Evolutionary conservation across 2,329 filamentous ascomycete species (phyloP), one percentile per base, ranked within the genome.

Genomic region (Ampelomyces quisqualis): DNA sequence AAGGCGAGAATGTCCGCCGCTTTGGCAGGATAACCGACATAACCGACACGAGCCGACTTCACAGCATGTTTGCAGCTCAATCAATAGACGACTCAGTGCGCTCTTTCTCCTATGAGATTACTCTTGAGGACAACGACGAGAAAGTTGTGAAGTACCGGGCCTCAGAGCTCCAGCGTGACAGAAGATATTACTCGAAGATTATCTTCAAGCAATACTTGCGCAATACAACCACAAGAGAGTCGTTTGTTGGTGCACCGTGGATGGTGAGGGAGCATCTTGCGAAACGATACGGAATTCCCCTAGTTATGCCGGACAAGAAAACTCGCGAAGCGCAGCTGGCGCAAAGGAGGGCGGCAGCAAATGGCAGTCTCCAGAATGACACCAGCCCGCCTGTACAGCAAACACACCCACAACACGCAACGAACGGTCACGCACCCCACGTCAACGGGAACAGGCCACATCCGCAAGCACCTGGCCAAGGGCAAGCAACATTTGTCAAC

Each of bases 241-340:
- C 89, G 3, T 97, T 90, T 89, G 91, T 84, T 46, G 91, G 91
- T n/a, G 93, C 93, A 0, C 91, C 93, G 0, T 98, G 93, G 93
- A 74, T 95, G 40, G 91, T 97, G 13, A 96, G 94, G 70, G 79
- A 86, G 23, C 84, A 89, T 38, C 83, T 95, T 44, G 93, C 93
- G 1, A 81, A 82, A 31, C 79, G 84, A 49, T 95, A 93, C 67
- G 84, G 88, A 48, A 93, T 98, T 49, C 90, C 83, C n/a, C 91
- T 84, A 11, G 82, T 88, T 38, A 82, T 97, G 9, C 93, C 93
- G 5, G 60, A 65, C 22, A 49, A 60, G 28, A 63, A 67, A 36
- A 68, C 62, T 2, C 52, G 61, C 15, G 65, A 68, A 22, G 62
- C 63, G 8, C 42, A 68, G 10, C 49, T 65, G 32, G 65, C 64